These are phyloP conservation scores for Termitomyces sp. DNA, from an alignment of 768 basidiomycete species.

Conservation along the genomic window DNA sequence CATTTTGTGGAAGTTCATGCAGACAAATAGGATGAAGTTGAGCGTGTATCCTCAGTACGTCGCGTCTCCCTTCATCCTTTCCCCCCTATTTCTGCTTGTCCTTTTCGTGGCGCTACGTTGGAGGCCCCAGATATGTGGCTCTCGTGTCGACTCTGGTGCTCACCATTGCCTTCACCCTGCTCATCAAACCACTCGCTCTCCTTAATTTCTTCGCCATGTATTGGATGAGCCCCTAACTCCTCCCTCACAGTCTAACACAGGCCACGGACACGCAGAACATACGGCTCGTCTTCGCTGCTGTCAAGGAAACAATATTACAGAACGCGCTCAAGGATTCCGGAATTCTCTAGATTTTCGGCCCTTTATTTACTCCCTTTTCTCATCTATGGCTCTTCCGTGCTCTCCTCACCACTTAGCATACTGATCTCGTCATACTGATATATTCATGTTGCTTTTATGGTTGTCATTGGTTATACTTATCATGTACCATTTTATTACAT, in stretches of 20 bases:
- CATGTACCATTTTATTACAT: neutral
- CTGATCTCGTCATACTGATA: neutral
- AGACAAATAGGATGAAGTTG: conserved; percentile 79
- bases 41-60: conserved; percentile 91
- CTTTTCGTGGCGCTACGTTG: neutral
- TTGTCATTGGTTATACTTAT: neutral
- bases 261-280: conserved; percentile 20
- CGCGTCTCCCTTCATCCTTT: neutral
- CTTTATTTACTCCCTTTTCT: neutral
- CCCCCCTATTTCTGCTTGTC: neutral
- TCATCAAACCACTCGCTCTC: no score
- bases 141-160: neutral
- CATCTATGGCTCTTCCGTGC: neutral
- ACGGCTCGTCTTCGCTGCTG: conserved; percentile 16
- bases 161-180: neutral
- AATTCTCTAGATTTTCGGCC: conserved; percentile 9
- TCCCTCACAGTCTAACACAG: conserved; percentile 16
- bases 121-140: neutral
- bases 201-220: neutral
- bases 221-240: neutral
- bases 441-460: neutral
- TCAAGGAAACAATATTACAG: conserved; percentile 19
- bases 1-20: conserved; percentile 93
- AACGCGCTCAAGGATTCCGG: conserved; percentile 18
- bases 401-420: neutral